Percentiles rank a stretch among this genome's conserved stretches.
These are phyloP conservation scores for Cavenderia fasciculata DNA, from an alignment of 78 protist genomes.

Conservation along the genomic window DNA sequence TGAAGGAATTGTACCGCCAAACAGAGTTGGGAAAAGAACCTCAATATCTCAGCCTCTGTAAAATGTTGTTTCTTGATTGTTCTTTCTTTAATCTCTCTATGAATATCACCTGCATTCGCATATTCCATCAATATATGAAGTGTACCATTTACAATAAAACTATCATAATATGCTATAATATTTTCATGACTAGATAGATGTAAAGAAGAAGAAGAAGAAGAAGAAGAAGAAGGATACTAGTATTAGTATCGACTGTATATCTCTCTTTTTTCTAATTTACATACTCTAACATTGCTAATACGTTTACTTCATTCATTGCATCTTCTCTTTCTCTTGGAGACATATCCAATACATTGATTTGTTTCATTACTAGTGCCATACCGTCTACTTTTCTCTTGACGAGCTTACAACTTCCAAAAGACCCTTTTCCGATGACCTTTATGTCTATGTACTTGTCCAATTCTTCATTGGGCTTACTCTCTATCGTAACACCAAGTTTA, in stretches of 20 bases:
- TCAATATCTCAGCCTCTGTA: conserved; percentile 53
- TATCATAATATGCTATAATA: conserved; percentile 88
- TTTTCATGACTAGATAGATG: conserved; percentile 37
- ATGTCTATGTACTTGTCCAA: conserved; percentile 74
- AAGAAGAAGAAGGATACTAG: not conserved
- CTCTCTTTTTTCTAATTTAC: not conserved
- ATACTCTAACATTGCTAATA: conserved; percentile 77
- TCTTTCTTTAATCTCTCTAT: conserved; percentile 48
- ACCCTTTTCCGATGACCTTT: conserved; percentile 88
- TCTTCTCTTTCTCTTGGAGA: conserved; percentile 58
- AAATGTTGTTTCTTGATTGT: conserved; percentile 18
- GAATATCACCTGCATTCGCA: conserved; percentile 85
- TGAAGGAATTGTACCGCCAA: conserved; percentile 52
- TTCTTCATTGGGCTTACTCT: too few relatives aligned
- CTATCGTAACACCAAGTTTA: too few relatives aligned
- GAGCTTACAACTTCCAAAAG: conserved; percentile 89
- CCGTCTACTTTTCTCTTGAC: conserved; percentile 39
- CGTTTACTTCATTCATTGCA: conserved; percentile 81
- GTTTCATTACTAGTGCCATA: conserved; percentile 82
- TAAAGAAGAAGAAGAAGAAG: too few relatives aligned
- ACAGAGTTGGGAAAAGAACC: conserved; percentile 69
- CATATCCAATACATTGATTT: conserved; percentile 84
- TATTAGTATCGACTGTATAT: not conserved
- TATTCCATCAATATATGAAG: conserved; percentile 95
- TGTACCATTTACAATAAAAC: conserved; percentile 76